Base-by-base conservation (phyloP, 179 eudicot genomes). In the Patellifolia procumbens region DNA sequence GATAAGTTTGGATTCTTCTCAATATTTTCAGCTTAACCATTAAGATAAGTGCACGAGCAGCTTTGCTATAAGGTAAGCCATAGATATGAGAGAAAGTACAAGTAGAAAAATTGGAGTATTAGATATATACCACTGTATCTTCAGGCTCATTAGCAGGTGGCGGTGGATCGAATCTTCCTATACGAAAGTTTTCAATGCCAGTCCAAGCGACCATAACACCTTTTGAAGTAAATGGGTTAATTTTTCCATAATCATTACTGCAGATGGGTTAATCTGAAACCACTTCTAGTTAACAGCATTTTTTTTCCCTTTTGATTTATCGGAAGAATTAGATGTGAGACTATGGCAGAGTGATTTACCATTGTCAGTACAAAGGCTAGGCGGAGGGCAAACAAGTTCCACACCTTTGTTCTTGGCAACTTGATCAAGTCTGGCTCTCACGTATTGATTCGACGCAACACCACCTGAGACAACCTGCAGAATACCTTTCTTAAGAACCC, bases 181-280 rank as follows among this genome's bases (percentile, higher is more conserved):
- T 75, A 10, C 88, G 86, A 70, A 95, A 93, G 83, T 93, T 89
- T 86, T 95, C 99, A 68, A 91, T 86, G 75, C 98, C 99, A 31
- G 99, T 87, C 99, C 99, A 95, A 72, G 99, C 99, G 78, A 95
- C 81, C 99, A 95, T 95, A 74, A 93, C 97, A 61, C 99, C 99
- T 95, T 70, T 77, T 56, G 68, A 74, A 70, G 64, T 26, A 78
- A 46, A 35, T 62, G 53, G 34, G 70, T 77, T 48, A 67, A 43
- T 39, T 17, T 7, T 55, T 55, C 56, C n/a, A n/a, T n/a, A n/a
- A 20, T 55, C 60, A 4, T 55, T n/a, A 2, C 16, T 22, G 28
- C 29, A 37, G 2, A 12, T 1, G 13, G 29, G 19, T 15, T 37
- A 65, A 37, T 9, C 31, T 12, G 39, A 2, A 65, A n/a, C n/a